Conservation (phyloP, 2,329 filamentous ascomycete species). For the Zelopaecilomyces penicillatus region DNA sequence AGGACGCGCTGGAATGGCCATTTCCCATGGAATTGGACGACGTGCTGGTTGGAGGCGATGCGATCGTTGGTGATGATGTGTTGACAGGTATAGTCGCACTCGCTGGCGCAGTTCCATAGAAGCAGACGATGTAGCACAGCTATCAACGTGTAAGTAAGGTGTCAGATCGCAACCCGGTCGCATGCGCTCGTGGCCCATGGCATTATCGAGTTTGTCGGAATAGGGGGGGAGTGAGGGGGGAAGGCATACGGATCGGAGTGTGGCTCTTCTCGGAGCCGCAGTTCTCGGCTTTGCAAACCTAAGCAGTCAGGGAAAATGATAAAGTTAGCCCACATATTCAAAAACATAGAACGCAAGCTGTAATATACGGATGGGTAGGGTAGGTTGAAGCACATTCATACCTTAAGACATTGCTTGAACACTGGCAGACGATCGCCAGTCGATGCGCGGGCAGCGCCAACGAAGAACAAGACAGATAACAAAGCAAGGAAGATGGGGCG, state of each 20-base stretch:
- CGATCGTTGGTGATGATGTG: conserved; percentile 76
- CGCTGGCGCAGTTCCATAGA: conserved; percentile 82
- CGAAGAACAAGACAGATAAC: conserved; percentile 30
- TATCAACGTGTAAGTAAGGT: conserved; percentile 26
- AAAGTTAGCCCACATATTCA: not conserved
- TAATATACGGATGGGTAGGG: not conserved
- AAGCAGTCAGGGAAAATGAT: not conserved
- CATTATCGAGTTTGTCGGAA: not conserved
- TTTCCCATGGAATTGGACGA: conserved; percentile 96
- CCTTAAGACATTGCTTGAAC: conserved; percentile 79
- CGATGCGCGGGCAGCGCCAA: conserved; percentile 54
- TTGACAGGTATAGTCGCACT: conserved; percentile 98
- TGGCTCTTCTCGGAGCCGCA: conserved; percentile 55
- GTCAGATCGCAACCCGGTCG: not conserved
- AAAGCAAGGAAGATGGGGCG: conserved; percentile 26
- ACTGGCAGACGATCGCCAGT: conserved; percentile 77
- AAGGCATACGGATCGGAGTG: conserved; percentile 60
- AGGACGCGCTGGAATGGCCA: conserved; percentile 91
- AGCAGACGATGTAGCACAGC: conserved; percentile 79
- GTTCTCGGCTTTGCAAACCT: conserved; percentile 77
- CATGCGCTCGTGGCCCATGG: not conserved
- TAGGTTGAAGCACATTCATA: conserved; percentile 25
- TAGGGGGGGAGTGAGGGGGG: conserved; percentile 6
- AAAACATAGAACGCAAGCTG: not conserved
- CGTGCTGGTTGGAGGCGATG: conserved; percentile 52